Conservation (phyloP, 2,329 filamentous ascomycete genomes). For the Monosporascus sp. region DNA sequence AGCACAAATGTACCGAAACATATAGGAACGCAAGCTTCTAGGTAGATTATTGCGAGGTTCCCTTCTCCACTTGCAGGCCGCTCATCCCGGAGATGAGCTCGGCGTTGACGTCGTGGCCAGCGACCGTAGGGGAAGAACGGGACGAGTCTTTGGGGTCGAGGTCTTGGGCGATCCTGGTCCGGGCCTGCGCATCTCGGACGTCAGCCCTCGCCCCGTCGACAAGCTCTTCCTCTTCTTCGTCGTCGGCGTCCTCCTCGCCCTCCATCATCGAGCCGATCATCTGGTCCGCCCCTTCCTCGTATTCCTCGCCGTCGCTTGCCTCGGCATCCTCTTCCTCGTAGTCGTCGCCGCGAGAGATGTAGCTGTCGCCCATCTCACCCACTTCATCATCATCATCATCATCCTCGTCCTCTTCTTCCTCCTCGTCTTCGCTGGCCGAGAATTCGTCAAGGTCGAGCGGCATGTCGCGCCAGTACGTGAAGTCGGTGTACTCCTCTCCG, state of each 20-base stretch:
- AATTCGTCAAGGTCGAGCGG: slow-evolving; percentile 86
- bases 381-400: slow-evolving; percentile 40
- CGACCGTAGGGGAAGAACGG: slow-evolving; percentile 10
- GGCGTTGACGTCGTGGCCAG: slow-evolving; percentile 43
- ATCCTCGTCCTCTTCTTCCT: slow-evolving; percentile 28
- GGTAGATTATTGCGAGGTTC: slow-evolving; percentile 6
- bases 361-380: slow-evolving; percentile 40
- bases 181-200: background rate
- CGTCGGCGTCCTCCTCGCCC: slow-evolving; percentile 28
- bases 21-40: background rate
- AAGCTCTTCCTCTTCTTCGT: slow-evolving; percentile 32
- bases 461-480: slow-evolving; percentile 88
- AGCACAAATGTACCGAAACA: background rate
- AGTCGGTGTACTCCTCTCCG: slow-evolving; percentile 93
- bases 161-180: slow-evolving; percentile 9
- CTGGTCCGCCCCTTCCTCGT: slow-evolving; percentile 36
- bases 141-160: slow-evolving; percentile 4
- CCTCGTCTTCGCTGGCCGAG: slow-evolving; percentile 63
- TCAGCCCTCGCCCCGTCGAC: slow-evolving; percentile 21
- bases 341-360: slow-evolving; percentile 33
- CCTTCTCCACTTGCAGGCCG: slow-evolving; percentile 44
- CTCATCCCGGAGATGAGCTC: slow-evolving; percentile 57
- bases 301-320: slow-evolving; percentile 34
- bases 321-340: slow-evolving; percentile 24
- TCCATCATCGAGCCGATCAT: slow-evolving; percentile 37